A percentile compares a stretch with the other conserved stretches of the same genome.
phyloP scores from a whole-genome alignment of 2,329 filamentous ascomycete species.

The Sporothrix luriei region DNA sequence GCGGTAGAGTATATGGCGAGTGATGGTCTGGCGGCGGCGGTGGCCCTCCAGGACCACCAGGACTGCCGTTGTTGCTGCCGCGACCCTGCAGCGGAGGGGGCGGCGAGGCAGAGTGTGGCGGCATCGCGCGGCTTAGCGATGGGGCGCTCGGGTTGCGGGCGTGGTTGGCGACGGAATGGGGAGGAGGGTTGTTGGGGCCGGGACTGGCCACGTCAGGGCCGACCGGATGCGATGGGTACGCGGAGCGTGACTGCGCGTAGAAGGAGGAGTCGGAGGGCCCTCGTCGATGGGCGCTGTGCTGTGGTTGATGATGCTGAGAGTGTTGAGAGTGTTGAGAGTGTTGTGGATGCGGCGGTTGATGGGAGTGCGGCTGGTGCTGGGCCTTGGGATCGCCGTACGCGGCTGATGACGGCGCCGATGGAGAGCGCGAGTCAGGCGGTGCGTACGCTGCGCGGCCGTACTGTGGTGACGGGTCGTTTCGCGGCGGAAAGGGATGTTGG shows the following conservation, averaged over 20 bases:
- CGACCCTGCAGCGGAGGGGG: conserved; percentile 28
- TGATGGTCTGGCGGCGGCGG: conserved; percentile 35
- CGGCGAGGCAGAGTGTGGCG: conserved; percentile 43
- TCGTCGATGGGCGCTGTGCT: conserved; percentile 40
- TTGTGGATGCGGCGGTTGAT: conserved; percentile 37
- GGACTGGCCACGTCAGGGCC: conserved; percentile 17
- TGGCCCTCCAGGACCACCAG: conserved; percentile 35
- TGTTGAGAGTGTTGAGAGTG: conserved; percentile 31
- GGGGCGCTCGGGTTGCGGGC: conserved; percentile 51
- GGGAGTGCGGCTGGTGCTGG: conserved; percentile 31
- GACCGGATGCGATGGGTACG: conserved; percentile 42
- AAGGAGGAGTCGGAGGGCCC: conserved; percentile 51
- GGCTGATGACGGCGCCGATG: conserved; percentile 35
- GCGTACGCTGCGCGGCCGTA: conserved; percentile 42
- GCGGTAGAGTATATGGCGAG: conserved; percentile 51
- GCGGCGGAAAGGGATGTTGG: conserved; percentile 42
- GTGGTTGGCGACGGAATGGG: conserved; percentile 43
- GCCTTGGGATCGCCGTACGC: conserved; percentile 40
- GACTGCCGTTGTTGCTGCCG: neutral
- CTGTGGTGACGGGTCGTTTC: conserved; percentile 43
- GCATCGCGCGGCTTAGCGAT: conserved; percentile 49
- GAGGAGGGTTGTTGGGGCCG: neutral
- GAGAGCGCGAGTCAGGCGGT: conserved; percentile 36
- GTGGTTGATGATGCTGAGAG: conserved; percentile 22
- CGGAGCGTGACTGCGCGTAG: conserved; percentile 45